Evolutionary conservation across 306 rosid species (phyloP).

Genomic region (Sesbania bispinosa): DNA sequence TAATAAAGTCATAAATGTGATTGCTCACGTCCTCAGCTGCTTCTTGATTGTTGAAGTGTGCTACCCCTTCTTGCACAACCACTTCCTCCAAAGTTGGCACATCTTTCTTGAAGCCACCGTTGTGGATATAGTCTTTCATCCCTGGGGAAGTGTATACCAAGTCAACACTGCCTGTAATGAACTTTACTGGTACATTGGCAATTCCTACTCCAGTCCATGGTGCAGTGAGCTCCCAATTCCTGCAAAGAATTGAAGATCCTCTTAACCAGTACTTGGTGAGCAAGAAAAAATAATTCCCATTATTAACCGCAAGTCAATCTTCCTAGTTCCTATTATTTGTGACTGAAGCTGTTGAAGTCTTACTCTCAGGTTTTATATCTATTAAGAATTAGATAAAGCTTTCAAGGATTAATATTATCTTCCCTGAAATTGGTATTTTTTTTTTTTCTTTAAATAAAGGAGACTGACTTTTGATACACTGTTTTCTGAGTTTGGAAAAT

Average conservation of each 20-base stretch:
- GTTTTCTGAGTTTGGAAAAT: neutral
- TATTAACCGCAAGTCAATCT: neutral
- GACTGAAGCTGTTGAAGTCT: neutral
- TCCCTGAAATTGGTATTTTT: neutral
- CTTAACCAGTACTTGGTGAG: neutral
- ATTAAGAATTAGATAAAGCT: no score
- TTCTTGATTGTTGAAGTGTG: constrained; percentile 45
- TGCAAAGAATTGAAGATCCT: neutral
- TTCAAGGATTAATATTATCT: neutral
- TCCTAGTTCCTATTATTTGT: neutral
- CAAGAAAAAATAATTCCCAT: neutral
- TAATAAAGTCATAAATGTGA: constrained; percentile 30
- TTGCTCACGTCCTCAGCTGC: constrained; percentile 27
- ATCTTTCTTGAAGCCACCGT: constrained; percentile 33
- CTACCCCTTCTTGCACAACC: constrained; percentile 38
- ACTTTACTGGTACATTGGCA: constrained; percentile 27
- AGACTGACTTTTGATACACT: neutral
- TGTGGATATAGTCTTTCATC: constrained; percentile 29
- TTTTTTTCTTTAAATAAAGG: no score
- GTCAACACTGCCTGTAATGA: constrained; percentile 21
- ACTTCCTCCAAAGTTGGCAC: constrained; percentile 38
- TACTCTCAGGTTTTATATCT: neutral
- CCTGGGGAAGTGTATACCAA: constrained; percentile 23
- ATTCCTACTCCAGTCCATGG: constrained; percentile 33
- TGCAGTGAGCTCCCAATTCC: constrained; percentile 43